phyloP scores from a whole-genome alignment of 2,329 filamentous ascomycete species.

The Diaporthe sp. region DNA sequence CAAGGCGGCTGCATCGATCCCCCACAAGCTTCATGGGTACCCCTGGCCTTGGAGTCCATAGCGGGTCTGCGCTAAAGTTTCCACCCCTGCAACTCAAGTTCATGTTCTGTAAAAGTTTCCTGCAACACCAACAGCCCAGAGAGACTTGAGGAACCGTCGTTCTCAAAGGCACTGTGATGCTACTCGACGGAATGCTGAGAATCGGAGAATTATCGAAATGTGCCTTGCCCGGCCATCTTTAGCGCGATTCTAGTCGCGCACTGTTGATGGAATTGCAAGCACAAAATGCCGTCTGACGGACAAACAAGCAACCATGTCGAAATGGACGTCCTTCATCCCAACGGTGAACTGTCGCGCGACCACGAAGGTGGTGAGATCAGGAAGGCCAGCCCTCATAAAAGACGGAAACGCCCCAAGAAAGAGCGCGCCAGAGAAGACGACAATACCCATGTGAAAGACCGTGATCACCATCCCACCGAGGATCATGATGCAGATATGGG shows the following conservation, averaged over 20 bases:
- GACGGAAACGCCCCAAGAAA: not conserved
- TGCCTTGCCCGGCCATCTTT: not conserved
- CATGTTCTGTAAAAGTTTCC: constrained; percentile 10
- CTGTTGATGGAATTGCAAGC: constrained; percentile 7
- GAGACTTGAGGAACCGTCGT: not conserved
- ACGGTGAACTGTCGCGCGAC: not conserved
- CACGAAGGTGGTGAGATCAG: not conserved
- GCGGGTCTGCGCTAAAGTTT: constrained; percentile 21
- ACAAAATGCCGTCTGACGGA: constrained; percentile 11
- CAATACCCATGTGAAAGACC: not conserved
- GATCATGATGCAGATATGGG: not conserved
- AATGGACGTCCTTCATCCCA: not conserved
- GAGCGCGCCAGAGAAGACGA: not conserved
- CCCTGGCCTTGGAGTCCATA: not conserved
- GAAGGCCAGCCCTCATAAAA: not conserved
- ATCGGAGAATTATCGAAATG: not conserved
- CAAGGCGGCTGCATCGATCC: constrained; percentile 1
- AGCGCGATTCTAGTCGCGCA: not conserved
- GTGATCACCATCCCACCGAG: not conserved
- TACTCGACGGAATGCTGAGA: not conserved
- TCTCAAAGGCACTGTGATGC: not conserved
- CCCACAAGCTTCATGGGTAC: not conserved
- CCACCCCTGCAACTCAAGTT: constrained; percentile 26
- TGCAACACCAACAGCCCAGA: not conserved
- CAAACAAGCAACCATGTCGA: not conserved